Base-by-base conservation (phyloP, 108 stramenopile genomes). In the Conticribra guillardii region DNA sequence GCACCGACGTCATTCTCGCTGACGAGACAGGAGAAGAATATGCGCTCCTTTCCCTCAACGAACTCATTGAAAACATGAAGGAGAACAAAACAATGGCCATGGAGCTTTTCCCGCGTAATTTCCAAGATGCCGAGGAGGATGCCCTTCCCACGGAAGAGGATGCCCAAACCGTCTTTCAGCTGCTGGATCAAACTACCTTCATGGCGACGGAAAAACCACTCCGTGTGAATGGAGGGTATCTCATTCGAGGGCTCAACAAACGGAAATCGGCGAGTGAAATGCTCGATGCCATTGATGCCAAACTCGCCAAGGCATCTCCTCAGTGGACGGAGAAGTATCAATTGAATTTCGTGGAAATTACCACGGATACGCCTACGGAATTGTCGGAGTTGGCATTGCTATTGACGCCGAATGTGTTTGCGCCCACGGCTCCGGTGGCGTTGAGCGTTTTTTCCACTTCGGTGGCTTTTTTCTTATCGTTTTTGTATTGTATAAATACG, bases 161-260 rank as follows among this genome's bases (percentile, higher is more conserved):
- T 51, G 75, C 62, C 15, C 32, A 76, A 17, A 67, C 59, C 21
- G 34, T 76, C 4, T 76, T 76, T 28, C 67, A 76, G 31, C 19
- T 69, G 18, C 46, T 76, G 63, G 79, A 64, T 24, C 21, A 29
- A 41, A 80, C 45, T 27, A 79, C 53, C 0, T 85, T 82, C 61
- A 60, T 71, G 63, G 69, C 71, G 11, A 48, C 66, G n/a, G 81
- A 79, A 50, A 79, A 67, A 34, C 80, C 84, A 9, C 45, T 76
- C 15, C 23, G 57, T 5, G 82, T 82, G 8, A 64, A 62, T 30
- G 84, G 83, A 2, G 83, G 83, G n/a, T 87, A 81, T 70, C 41
- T 87, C 21, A 83, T 87, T 31, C 74, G 87, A 4, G 87, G 87
- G 0, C 28, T 45, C 21, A 82, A 82, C 54, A 68, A 69, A 34